Evolutionary conservation across 1,284 basidiomycete species (phyloP), one percentile per base, ranked within the genome.

Genomic region (Papiliotrema flavescens): DNA sequence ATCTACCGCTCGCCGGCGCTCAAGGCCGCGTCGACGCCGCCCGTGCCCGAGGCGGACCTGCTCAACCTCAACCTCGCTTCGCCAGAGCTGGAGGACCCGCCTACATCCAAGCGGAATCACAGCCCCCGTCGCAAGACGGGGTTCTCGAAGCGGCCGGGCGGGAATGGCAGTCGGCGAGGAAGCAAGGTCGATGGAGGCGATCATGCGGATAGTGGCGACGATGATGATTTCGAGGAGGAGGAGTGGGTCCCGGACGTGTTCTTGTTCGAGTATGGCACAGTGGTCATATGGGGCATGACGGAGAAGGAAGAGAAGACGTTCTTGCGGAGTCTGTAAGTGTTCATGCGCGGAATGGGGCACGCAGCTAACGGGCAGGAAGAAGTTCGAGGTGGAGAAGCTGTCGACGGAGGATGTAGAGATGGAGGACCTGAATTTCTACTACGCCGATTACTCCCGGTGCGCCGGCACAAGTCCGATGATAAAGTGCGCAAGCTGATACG

Each of bases 221-320:
- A 76, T 46, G 75, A 76, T 49, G 76, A 77, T 78, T 83, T 48
- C 79, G 84, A 51, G 80, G 83, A 65, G 81, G 89, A 74, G 49
- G 89, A 74, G 53, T 77, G 74, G 74, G 68, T 77, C 8, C 75
- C 90, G 9, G 91, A 95, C 73, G 87, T 94, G 56, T 97, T 95
- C 76, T 79, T 96, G 61, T 97, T 97, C 77, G 85, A 88, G 62
- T 97, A 96, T 74, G 93, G 93, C 19, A 77, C 75, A 1, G 88
- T 96, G 35, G 93, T 97, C 22, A 89, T 96, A 51, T 97, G 93
- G 94, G 93, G 93, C 24, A 97, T 97, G 93, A 88, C 90, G 13
- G 87, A 94, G 70, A 80, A 84, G 9, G 90, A 97, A 71, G 93
- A 97, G 77, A 89, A 85, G 71, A 80, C 90, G 3, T 91, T 97